Evolutionary conservation across 805 yeast species (phyloP).

Genomic region (Candida ascalaphidarum): DNA sequence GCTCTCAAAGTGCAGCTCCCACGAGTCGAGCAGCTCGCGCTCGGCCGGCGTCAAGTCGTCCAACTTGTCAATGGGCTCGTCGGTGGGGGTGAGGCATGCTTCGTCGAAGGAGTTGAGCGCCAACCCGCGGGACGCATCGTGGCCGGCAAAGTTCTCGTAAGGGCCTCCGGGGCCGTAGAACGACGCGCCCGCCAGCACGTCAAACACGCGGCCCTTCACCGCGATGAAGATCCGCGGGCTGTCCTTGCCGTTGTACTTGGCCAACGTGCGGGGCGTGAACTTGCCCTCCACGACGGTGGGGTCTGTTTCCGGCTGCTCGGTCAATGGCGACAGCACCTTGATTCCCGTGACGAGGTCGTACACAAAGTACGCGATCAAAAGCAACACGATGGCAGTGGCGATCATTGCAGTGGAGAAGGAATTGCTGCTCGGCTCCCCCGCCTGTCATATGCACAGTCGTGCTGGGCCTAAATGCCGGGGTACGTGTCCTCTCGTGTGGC

Average conservation of each 20-base stretch:
- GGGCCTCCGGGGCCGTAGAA: conserved; percentile 97
- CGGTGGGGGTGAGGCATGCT: conserved; percentile 55
- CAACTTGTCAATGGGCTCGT: conserved; percentile 70
- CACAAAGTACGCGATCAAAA: conserved; percentile 22
- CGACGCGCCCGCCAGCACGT: conserved; percentile 68
- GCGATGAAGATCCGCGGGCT: conserved; percentile 77
- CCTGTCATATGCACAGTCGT: too few relatives aligned
- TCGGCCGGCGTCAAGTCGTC: conserved; percentile 55
- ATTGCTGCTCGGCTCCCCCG: too few relatives aligned
- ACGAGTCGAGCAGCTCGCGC: conserved; percentile 59
- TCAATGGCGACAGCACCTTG: conserved; percentile 9
- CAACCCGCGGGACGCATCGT: conserved; percentile 89
- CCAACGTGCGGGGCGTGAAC: conserved; percentile 70
- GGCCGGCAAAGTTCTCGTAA: conserved; percentile 89
- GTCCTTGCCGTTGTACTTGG: conserved; percentile 73
- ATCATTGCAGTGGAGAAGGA: conserved; percentile 9
- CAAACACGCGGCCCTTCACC: conserved; percentile 80
- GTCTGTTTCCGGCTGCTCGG: conserved; percentile 22
- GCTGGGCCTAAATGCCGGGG: too few relatives aligned
- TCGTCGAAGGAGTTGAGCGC: conserved; percentile 82
- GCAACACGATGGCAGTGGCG: conserved; percentile 20
- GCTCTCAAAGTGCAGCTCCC: conserved; percentile 76
- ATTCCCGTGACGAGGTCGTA: conserved; percentile 18
- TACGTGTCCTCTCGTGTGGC: too few relatives aligned
- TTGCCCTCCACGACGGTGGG: conserved; percentile 32